Conservation (phyloP, 495 filamentous ascomycete species). For the Hypoxylon intermedium region DNA sequence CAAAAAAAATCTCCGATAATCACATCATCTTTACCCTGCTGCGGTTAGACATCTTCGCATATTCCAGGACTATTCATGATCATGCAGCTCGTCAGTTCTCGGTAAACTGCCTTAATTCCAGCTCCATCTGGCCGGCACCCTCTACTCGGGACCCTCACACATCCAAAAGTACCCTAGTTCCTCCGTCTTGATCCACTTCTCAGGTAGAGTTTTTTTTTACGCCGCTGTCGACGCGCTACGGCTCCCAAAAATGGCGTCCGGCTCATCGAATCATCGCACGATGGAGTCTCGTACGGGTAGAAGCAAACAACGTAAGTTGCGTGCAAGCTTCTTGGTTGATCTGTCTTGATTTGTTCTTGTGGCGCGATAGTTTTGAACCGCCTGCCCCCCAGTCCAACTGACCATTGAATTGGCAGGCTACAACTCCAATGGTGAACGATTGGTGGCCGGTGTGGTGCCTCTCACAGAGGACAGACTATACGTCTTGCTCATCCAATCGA, state of each 20-base stretch:
- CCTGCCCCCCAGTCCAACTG: conserved; percentile 48
- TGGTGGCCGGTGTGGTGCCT: conserved; percentile 94
- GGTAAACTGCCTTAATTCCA: conserved; percentile 44
- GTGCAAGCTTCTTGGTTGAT: conserved; percentile 31
- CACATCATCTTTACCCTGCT: conserved; percentile 6
- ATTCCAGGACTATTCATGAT: conserved; percentile 33
- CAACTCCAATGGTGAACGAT: conserved; percentile 86
- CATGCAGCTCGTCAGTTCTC: conserved; percentile 46
- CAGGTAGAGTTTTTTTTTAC: conserved; percentile 22
- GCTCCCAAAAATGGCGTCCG: conserved; percentile 42
- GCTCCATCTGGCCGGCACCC: conserved; percentile 43
- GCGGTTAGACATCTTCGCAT: conserved; percentile 22
- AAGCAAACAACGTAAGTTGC: conserved; percentile 78
- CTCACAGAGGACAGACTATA: conserved; percentile 66
- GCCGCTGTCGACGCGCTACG: conserved; percentile 21
- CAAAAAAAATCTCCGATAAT: conserved; percentile 28
- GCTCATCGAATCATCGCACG: conserved; percentile 59
- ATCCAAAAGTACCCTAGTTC: conserved; percentile 34
- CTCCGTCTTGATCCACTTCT: conserved; percentile 20
- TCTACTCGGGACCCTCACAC: conserved; percentile 28
- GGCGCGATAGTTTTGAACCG: conserved; percentile 30
- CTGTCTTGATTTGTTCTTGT: conserved; percentile 32
- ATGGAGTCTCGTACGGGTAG: conserved; percentile 82
- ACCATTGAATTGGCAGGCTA: conserved; percentile 71
- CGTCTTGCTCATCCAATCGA: conserved; percentile 93